phyloP scores from a whole-genome alignment of 441 rosid genomes.

The Daphne laureola region DNA sequence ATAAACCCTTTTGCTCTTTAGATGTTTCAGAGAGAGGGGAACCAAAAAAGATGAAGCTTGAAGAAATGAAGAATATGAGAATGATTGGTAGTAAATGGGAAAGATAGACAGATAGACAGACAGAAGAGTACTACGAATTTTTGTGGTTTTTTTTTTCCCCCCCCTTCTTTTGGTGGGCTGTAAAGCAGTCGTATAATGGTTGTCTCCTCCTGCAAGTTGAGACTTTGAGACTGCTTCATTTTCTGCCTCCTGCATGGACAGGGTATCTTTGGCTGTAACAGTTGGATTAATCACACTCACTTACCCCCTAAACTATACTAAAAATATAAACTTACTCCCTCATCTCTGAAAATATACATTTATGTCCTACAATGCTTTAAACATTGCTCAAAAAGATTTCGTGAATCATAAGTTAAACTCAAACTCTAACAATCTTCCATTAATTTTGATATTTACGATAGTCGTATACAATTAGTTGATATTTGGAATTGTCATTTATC shows the following conservation, averaged over 20 bases:
- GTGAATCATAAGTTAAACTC: no score
- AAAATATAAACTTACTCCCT: no score
- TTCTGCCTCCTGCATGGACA: slow-evolving; percentile 20
- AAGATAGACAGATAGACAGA: slow-evolving; percentile 6
- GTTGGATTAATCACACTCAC: slow-evolving; percentile 2
- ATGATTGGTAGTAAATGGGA: slow-evolving; percentile 21
- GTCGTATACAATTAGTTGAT: no score
- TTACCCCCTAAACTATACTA: neutral
- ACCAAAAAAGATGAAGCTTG: slow-evolving; percentile 13
- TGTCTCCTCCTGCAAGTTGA: slow-evolving; percentile 56
- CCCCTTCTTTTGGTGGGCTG: slow-evolving; percentile 30
- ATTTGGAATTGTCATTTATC: no score
- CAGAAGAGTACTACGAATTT: slow-evolving; percentile 1
- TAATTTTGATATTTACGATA: no score
- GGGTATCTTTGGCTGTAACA: slow-evolving; percentile 34
- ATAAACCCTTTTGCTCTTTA: slow-evolving; percentile 16
- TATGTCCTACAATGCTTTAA: no score
- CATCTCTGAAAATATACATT: no score
- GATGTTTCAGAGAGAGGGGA: slow-evolving; percentile 9
- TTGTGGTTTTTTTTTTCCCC: neutral
- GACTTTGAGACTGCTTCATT: slow-evolving; percentile 14
- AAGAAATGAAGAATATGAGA: slow-evolving; percentile 13
- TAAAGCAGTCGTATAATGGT: slow-evolving; percentile 34
- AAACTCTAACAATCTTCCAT: no score
- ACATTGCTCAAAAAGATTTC: no score